A percentile compares a stretch with the other conserved stretches of the same genome.
These are phyloP conservation scores for Rachicladosporium sp. DNA, from an alignment of 2,329 filamentous ascomycete species.

Conservation along the genomic window DNA sequence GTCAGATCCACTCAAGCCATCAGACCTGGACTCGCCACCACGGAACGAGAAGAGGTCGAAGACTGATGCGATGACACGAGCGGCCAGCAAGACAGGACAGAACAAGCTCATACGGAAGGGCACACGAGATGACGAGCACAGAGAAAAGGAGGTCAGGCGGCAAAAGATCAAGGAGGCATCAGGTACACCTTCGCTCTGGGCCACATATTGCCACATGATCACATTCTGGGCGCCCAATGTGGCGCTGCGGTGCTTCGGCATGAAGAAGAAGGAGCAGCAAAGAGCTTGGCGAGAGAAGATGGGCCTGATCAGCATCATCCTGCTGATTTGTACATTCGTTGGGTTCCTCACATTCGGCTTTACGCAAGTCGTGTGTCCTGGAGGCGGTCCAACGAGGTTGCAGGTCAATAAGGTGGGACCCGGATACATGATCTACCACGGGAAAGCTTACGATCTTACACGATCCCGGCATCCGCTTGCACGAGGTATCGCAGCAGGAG, in stretches of 20 bases:
- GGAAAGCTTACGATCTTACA: slow-evolving; percentile 73
- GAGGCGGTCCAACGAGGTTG: slow-evolving; percentile 53
- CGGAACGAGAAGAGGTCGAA: slow-evolving; percentile 21
- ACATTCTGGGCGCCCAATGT: slow-evolving; percentile 93
- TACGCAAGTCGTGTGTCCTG: slow-evolving; percentile 72
- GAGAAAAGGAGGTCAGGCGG: slow-evolving; percentile 15
- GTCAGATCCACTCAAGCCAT: slow-evolving; percentile 22
- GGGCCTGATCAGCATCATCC: slow-evolving; percentile 85
- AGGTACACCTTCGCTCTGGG: slow-evolving; percentile 80
- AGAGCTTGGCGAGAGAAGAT: slow-evolving; percentile 97
- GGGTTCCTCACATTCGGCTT: slow-evolving; percentile 97
- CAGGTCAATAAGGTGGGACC: slow-evolving; percentile 67
- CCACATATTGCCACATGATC: slow-evolving; percentile 82
- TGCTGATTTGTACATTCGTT: slow-evolving; percentile 75
- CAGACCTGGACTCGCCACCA: neutral
- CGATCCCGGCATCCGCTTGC: slow-evolving; percentile 68
- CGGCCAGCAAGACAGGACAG: slow-evolving; percentile 16
- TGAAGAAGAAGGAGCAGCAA: slow-evolving; percentile 71
- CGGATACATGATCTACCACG: slow-evolving; percentile 95
- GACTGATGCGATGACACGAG: slow-evolving; percentile 19
- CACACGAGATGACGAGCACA: slow-evolving; percentile 52
- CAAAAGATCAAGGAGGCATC: slow-evolving; percentile 51
- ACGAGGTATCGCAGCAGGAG: slow-evolving; percentile 57
- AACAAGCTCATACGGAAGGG: slow-evolving; percentile 46
- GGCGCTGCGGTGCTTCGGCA: slow-evolving; percentile 73